phyloP scores from a whole-genome alignment of 129 eudicot species.

The Saussurea involucrata region DNA sequence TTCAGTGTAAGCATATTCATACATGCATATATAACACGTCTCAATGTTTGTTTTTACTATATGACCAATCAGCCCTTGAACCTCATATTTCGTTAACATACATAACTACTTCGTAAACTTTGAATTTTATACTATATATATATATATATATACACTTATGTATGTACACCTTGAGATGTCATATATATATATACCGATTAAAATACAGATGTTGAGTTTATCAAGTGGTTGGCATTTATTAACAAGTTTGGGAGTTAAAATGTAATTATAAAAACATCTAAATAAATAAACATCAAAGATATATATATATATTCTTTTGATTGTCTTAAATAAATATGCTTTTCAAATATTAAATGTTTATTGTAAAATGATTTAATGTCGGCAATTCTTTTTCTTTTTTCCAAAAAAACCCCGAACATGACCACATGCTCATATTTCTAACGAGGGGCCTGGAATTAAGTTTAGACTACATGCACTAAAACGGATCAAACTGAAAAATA shows the following conservation, averaged over 20 bases:
- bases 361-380: neutral
- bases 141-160: too few species aligned
- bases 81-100: too few species aligned
- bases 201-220: neutral
- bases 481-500: too few species aligned
- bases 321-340: neutral
- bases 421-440: neutral
- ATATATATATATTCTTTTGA: neutral
- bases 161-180: neutral
- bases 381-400: neutral
- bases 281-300: neutral
- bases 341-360: neutral
- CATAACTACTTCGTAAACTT: neutral
- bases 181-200: neutral
- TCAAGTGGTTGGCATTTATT: neutral
- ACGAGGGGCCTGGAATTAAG: too few species aligned
- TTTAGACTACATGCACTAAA: too few species aligned
- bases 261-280: neutral
- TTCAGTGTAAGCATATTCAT: too few species aligned
- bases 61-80: neutral
- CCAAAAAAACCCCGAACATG: neutral
- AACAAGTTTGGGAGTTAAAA: neutral
- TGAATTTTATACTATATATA: neutral
- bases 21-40: too few species aligned
- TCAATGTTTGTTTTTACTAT: too few species aligned